Evolutionary conservation across 2,329 filamentous ascomycete genomes (phyloP).

Genomic region (Fusarium nematophilum): DNA sequence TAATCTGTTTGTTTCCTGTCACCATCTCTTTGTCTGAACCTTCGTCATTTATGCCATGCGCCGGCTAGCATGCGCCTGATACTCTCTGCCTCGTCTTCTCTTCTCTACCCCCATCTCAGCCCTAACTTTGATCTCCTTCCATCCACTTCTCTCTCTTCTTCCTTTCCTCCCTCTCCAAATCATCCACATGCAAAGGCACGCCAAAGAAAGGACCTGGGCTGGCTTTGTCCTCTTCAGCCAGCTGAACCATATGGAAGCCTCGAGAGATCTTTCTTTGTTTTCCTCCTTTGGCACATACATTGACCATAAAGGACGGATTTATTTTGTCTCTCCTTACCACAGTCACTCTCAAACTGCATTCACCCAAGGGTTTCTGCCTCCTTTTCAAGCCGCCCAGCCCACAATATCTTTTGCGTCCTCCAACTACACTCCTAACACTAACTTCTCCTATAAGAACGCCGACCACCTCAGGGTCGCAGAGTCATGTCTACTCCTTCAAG

Average conservation of each 20-base stretch:
- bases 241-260: no score
- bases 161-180: not conserved
- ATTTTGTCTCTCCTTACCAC: no score
- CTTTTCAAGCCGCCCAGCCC: not conserved
- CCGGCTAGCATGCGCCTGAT: not conserved
- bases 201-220: no score
- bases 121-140: no score
- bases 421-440: slow-evolving; percentile 13
- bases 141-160: no score
- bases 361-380: not conserved
- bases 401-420: not conserved
- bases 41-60: not conserved
- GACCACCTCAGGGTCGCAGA: slow-evolving; percentile 5
- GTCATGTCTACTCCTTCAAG: slow-evolving; percentile 37
- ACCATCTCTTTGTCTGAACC: not conserved
- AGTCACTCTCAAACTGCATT: no score
- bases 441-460: slow-evolving; percentile 22
- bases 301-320: no score
- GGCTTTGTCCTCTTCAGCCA: no score
- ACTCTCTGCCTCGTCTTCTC: not conserved
- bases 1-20: not conserved
- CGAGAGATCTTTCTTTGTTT: no score
- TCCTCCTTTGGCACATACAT: no score
- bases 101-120: not conserved
- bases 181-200: no score